Conservation (phyloP, 176 grass and related monocot genomes). For the Oryza coarctata region DNA sequence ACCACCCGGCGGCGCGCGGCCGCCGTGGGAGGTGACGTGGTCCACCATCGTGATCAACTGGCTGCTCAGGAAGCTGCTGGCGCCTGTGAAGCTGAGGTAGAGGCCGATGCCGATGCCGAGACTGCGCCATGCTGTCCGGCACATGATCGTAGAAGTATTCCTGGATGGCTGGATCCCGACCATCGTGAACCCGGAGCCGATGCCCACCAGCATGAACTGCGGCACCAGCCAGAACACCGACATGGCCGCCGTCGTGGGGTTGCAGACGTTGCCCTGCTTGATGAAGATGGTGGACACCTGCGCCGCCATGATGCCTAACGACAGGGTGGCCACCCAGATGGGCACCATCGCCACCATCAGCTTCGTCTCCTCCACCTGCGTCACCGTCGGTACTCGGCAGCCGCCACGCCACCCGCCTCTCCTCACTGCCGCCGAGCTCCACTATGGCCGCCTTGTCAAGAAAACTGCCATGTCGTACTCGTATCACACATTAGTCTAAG, state of each 20-base stretch:
- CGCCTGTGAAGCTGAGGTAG: slow-evolving; percentile 72
- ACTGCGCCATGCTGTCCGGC: slow-evolving; percentile 80
- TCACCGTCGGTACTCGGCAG: slow-evolving; percentile 80
- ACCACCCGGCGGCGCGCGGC: slow-evolving; percentile 40
- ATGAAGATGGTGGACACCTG: slow-evolving; percentile 86
- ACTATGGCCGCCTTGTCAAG: slow-evolving; percentile 86
- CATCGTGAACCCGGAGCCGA: slow-evolving; percentile 69
- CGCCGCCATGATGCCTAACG: slow-evolving; percentile 56
- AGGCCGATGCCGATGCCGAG: slow-evolving; percentile 74
- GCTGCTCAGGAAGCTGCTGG: slow-evolving; percentile 73
- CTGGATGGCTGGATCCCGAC: slow-evolving; percentile 80
- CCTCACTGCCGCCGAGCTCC: slow-evolving; percentile 34
- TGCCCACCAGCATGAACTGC: slow-evolving; percentile 64
- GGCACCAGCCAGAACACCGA: slow-evolving; percentile 71
- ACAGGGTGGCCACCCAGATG: slow-evolving; percentile 67
- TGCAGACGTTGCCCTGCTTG: slow-evolving; percentile 60
- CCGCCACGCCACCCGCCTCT: slow-evolving; percentile 22
- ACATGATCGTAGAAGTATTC: slow-evolving; percentile 96
- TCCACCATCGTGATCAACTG: slow-evolving; percentile 57
- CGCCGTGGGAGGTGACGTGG: slow-evolving; percentile 23
- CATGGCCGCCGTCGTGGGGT: not conserved
- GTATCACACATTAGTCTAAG: not conserved
- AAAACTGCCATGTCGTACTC: slow-evolving; percentile 44
- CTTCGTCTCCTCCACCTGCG: slow-evolving; percentile 94
- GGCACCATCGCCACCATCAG: slow-evolving; percentile 66